Evolutionary conservation across 495 filamentous ascomycete genomes (phyloP), one percentile per base, ranked within the genome.

Genomic region (Jackrogersella minutella): DNA sequence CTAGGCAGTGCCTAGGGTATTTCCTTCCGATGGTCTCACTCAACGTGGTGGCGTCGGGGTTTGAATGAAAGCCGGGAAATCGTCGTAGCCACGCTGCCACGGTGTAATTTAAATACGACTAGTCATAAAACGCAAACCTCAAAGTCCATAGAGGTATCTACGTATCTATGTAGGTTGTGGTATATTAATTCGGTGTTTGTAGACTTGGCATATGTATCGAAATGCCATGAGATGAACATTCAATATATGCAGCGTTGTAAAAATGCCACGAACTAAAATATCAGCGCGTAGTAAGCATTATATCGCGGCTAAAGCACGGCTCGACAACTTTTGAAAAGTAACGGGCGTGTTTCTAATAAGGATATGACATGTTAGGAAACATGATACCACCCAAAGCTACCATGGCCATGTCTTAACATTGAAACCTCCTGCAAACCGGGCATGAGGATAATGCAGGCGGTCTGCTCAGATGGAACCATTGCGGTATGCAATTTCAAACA

Each of bases 231-330:
- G 41, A 24, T 26, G 22, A 26, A 46, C 41, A 46, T 26, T 11
- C 21, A 52, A 52, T 52, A 52, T 22, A 58, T 46, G 14, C 39
- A 58, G 26, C 36, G 34, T 16, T 64, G 24, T 13, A 22, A 31
- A 14, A 56, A 43, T 44, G 34, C 52, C 40, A 64, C 49, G 41
- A 60, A 53, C 41, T 21, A 43, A 30, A 43, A 31, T 40, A 46
- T 22, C 55, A 31, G 66, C 61, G 52, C 57, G 61, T 69, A 69
- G 66, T 69, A 69, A 69, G 66, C 66, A 46, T 56, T 33, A 8
- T 52, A 50, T 57, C 17, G 52, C 51, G 61, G 60, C 51, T 62
- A 62, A 69, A 57, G 56, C 50, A 28, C 61, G 30, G 63, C 41
- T 21, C 5, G 13, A 30, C 14, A 44, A 41, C 40, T 41, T 17